phyloP scores from a whole-genome alignment of 352 stramenopile species.

The Globisporangium spiculum region DNA sequence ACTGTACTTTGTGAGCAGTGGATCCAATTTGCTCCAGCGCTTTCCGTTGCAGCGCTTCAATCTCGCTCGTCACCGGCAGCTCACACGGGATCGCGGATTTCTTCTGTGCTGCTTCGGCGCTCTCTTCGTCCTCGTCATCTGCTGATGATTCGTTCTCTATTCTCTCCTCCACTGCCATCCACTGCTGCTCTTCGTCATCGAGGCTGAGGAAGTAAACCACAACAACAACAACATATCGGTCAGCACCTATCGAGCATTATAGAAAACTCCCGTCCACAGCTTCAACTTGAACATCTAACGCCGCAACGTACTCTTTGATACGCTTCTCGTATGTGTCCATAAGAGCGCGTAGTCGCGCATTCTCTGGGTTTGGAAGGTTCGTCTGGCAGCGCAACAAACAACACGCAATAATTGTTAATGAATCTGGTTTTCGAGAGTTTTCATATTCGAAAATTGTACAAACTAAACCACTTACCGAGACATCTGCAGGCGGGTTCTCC shows the following conservation, averaged over 20 bases:
- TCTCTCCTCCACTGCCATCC: constrained; percentile 37
- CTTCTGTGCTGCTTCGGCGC: constrained; percentile 4
- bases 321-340: constrained; percentile 48
- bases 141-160: constrained; percentile 29
- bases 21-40: constrained; percentile 40
- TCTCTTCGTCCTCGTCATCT: constrained; percentile 10
- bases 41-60: constrained; percentile 45
- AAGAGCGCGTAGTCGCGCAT: constrained; percentile 45
- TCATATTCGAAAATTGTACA: neutral
- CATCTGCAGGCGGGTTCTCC: constrained; percentile 41
- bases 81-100: constrained; percentile 27
- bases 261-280: neutral
- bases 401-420: neutral
- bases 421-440: neutral
- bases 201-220: constrained; percentile 22
- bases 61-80: constrained; percentile 40
- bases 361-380: constrained; percentile 59
- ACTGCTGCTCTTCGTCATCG: constrained; percentile 52
- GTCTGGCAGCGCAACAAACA: constrained; percentile 19
- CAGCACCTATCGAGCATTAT: neutral
- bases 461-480: constrained; percentile 26
- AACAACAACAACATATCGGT: neutral
- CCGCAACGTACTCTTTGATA: constrained; percentile 31
- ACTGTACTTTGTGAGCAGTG: constrained; percentile 39
- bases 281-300: neutral